These are phyloP conservation scores for Yamadazyma conglobata DNA, from an alignment of 1,139 yeast genomes.

Conservation along the genomic window DNA sequence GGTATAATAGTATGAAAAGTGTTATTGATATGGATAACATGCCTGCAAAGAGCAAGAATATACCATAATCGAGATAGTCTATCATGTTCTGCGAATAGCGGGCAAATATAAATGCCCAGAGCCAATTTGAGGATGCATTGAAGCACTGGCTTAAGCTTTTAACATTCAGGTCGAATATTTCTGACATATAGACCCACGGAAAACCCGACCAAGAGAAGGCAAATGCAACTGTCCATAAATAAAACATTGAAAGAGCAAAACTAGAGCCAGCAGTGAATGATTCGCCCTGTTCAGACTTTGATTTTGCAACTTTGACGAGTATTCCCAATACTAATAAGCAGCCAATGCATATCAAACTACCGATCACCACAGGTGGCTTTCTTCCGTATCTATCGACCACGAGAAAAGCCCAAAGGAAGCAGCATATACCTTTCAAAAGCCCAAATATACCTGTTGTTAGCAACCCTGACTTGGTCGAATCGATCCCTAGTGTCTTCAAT, in stretches of 20 bases:
- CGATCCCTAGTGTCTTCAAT: slow-evolving; percentile 29
- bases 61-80: slow-evolving; percentile 38
- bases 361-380: slow-evolving; percentile 40
- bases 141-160: slow-evolving; percentile 43
- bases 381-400: slow-evolving; percentile 48
- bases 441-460: slow-evolving; percentile 61
- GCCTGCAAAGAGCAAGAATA: slow-evolving; percentile 42
- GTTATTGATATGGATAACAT: slow-evolving; percentile 33
- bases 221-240: slow-evolving; percentile 44
- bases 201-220: slow-evolving; percentile 48
- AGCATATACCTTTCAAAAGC: slow-evolving; percentile 42
- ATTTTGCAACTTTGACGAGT: slow-evolving; percentile 41
- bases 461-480: slow-evolving; percentile 38
- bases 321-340: slow-evolving; percentile 51
- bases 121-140: slow-evolving; percentile 46
- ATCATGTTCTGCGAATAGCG: slow-evolving; percentile 44
- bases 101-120: slow-evolving; percentile 49
- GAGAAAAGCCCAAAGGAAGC: slow-evolving; percentile 43
- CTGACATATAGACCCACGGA: slow-evolving; percentile 48
- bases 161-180: slow-evolving; percentile 40
- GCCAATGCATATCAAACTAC: slow-evolving; percentile 43
- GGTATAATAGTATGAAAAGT: slow-evolving; percentile 35
- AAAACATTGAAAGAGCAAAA: slow-evolving; percentile 47
- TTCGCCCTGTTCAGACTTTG: slow-evolving; percentile 18
- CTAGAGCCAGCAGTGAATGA: slow-evolving; percentile 33